A percentile compares a stretch with the other conserved stretches of the same genome.
Evolutionary conservation across 2,329 filamentous ascomycete species (phyloP).

Genomic region (Aspergillus intermedius): DNA sequence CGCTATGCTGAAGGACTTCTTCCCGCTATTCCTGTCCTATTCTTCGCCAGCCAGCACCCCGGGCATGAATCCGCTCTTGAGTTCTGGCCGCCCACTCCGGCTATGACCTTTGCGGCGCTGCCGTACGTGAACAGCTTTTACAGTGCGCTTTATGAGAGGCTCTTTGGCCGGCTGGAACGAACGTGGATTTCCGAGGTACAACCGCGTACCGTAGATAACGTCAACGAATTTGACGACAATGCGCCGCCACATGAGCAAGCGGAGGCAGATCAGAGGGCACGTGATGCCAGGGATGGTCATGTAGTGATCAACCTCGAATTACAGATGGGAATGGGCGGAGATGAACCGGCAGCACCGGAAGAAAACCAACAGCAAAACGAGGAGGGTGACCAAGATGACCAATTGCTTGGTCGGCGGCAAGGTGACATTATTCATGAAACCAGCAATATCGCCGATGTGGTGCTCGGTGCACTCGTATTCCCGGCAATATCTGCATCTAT

Average conservation of each 20-base stretch:
- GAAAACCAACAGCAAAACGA: conserved; percentile 9
- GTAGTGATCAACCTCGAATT: conserved; percentile 45
- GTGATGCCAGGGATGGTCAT: conserved; percentile 32
- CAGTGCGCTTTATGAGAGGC: conserved; percentile 54
- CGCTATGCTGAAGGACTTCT: conserved; percentile 57
- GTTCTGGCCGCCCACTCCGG: conserved; percentile 61
- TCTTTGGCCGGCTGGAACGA: conserved; percentile 53
- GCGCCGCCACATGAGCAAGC: conserved; percentile 29
- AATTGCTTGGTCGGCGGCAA: conserved; percentile 25
- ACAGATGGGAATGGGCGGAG: conserved; percentile 44
- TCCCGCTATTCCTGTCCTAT: conserved; percentile 55
- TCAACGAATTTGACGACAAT: conserved; percentile 26
- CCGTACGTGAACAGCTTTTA: conserved; percentile 62
- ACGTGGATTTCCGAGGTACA: conserved; percentile 59
- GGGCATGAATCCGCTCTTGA: conserved; percentile 44
- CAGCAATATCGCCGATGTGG: conserved; percentile 51
- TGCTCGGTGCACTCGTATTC: conserved; percentile 68
- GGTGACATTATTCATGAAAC: conserved; percentile 49
- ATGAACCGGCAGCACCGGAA: conserved; percentile 22
- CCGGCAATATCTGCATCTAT: conserved; percentile 72
- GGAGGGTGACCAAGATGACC: conserved; percentile 19
- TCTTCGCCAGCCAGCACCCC: conserved; percentile 44
- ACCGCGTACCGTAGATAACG: conserved; percentile 45
- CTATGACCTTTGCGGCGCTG: conserved; percentile 58
- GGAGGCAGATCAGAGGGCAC: conserved; percentile 21